Evolutionary conservation across 2,329 filamentous ascomycete species (phyloP).

Genomic region (Trichoderma atroviride): DNA sequence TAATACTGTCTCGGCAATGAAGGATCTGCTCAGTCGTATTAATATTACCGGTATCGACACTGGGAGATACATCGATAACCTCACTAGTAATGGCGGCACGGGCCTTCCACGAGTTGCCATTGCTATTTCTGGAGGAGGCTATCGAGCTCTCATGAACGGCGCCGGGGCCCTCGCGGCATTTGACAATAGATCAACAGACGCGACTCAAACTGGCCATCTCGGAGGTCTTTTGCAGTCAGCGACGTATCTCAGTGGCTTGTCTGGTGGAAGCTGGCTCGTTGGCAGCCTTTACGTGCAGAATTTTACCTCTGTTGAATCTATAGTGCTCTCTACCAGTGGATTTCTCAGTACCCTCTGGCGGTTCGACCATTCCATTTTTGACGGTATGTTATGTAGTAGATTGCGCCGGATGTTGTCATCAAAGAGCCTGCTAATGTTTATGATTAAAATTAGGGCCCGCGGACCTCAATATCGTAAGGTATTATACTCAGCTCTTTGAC

Average conservation of each 20-base stretch:
- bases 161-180: conserved; percentile 74
- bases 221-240: conserved; percentile 75
- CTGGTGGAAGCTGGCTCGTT: conserved; percentile 75
- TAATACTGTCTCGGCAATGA: conserved; percentile 29
- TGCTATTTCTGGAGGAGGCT: conserved; percentile 77
- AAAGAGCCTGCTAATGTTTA: not conserved
- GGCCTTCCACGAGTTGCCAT: conserved; percentile 61
- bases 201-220: conserved; percentile 53
- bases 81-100: conserved; percentile 24
- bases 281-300: conserved; percentile 76
- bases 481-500: conserved; percentile 62
- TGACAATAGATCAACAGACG: conserved; percentile 65
- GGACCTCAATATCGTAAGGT: conserved; percentile 43
- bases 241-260: conserved; percentile 74
- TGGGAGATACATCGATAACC: conserved; percentile 28
- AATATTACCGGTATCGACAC: conserved; percentile 30
- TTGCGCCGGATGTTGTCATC: not conserved
- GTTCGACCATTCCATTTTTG: conserved; percentile 42
- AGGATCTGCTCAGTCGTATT: conserved; percentile 27
- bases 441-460: conserved; percentile 40
- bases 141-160: conserved; percentile 75
- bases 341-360: conserved; percentile 41
- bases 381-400: conserved; percentile 33
- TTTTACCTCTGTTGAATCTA: conserved; percentile 64
- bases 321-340: conserved; percentile 35